Evolutionary conservation across 495 filamentous ascomycete genomes (phyloP).

Genomic region (Aspergillus biplanus): DNA sequence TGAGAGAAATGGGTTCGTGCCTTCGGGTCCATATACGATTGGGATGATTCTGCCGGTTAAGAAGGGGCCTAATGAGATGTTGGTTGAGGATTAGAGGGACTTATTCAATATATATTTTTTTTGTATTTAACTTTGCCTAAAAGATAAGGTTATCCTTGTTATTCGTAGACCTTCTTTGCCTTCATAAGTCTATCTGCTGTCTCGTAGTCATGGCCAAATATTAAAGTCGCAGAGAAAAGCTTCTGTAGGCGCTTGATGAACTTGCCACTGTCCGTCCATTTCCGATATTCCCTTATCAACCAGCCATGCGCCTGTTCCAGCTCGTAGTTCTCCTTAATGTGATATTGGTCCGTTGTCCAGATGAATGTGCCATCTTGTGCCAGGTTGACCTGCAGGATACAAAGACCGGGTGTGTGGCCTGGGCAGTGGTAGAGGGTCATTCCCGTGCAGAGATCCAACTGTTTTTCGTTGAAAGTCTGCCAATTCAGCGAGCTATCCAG

Average conservation of each 20-base stretch:
- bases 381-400: slow-evolving; percentile 46
- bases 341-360: slow-evolving; percentile 49
- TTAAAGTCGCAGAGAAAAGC: slow-evolving; percentile 39
- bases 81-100: no score
- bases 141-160: no score
- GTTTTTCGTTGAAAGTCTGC: slow-evolving; percentile 36
- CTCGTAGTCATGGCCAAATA: slow-evolving; percentile 45
- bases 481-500: slow-evolving; percentile 32
- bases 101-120: no score
- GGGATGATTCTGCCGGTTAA: slow-evolving; percentile 34
- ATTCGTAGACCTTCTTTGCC: slow-evolving; percentile 29
- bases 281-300: slow-evolving; percentile 45
- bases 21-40: slow-evolving; percentile 34
- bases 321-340: slow-evolving; percentile 44
- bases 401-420: slow-evolving; percentile 45
- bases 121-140: no score
- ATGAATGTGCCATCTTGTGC: slow-evolving; percentile 44
- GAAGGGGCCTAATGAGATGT: no score
- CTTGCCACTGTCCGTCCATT: slow-evolving; percentile 45
- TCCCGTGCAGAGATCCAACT: slow-evolving; percentile 41
- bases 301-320: slow-evolving; percentile 44
- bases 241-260: slow-evolving; percentile 41
- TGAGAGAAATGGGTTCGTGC: slow-evolving; percentile 51
- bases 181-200: slow-evolving; percentile 22
- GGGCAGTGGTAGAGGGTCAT: slow-evolving; percentile 43